A percentile compares a stretch with the other conserved stretches of the same genome.
These are phyloP conservation scores for Collybia nuda DNA, from an alignment of 768 basidiomycete species.

Conservation along the genomic window DNA sequence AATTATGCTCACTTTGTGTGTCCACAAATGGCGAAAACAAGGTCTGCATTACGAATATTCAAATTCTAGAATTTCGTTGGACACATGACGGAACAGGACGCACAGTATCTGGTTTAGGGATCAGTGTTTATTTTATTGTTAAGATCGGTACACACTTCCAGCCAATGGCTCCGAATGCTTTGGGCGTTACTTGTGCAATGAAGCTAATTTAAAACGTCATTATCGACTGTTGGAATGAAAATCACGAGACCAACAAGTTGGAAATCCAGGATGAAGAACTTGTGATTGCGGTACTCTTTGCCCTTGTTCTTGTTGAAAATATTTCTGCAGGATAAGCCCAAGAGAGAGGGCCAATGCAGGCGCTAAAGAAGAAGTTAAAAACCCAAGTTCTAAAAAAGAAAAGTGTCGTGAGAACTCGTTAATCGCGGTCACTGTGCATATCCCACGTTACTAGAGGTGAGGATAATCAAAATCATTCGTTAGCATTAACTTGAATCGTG, in stretches of 20 bases:
- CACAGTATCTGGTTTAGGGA: slow-evolving; percentile 25
- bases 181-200: slow-evolving; percentile 44
- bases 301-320: slow-evolving; percentile 41
- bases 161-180: slow-evolving; percentile 36
- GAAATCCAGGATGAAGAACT: slow-evolving; percentile 45
- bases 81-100: background rate
- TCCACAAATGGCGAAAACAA: slow-evolving; percentile 45
- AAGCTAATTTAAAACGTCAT: slow-evolving; percentile 23
- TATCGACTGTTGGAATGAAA: background rate
- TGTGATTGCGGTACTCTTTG: slow-evolving; percentile 44
- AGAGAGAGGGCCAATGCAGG: slow-evolving; percentile 42
- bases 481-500: background rate
- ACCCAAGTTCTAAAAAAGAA: slow-evolving; percentile 34
- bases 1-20: slow-evolving; percentile 36
- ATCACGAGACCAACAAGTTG: slow-evolving; percentile 31
- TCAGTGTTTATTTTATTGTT: background rate
- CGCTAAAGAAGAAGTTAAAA: slow-evolving; percentile 48
- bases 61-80: background rate
- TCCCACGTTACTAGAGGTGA: slow-evolving; percentile 20
- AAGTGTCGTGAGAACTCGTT: too few relatives aligned
- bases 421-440: background rate
- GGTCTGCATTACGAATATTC: slow-evolving; percentile 20
- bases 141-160: slow-evolving; percentile 34
- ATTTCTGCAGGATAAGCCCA: slow-evolving; percentile 49
- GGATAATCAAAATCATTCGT: background rate